These are phyloP conservation scores for Westerdykella ornata DNA, from an alignment of 2,329 filamentous ascomycete species.

Conservation along the genomic window DNA sequence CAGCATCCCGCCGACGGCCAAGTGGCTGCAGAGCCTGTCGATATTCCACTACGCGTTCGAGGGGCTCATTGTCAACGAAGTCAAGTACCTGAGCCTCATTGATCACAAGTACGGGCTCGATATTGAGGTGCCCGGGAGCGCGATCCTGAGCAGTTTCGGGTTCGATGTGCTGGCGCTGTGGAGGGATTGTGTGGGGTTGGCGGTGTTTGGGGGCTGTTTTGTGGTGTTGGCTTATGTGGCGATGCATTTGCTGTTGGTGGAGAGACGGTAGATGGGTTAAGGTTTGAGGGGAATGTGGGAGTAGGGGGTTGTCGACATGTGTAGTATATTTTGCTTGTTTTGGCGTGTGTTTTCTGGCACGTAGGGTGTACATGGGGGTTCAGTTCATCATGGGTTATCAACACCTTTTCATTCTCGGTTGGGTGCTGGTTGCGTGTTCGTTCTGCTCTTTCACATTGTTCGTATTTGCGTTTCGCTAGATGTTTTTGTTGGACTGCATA, in stretches of 20 bases:
- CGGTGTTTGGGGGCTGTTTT: conserved; percentile 73
- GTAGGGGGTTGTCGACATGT: too few species aligned
- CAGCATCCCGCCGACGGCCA: conserved; percentile 74
- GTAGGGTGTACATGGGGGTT: too few species aligned
- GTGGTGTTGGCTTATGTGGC: conserved; percentile 81
- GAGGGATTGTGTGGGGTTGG: conserved; percentile 75
- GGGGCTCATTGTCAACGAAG: conserved; percentile 94
- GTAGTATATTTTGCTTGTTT: too few species aligned
- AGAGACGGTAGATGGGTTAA: conserved; percentile 58
- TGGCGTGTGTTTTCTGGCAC: too few species aligned
- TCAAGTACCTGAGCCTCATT: conserved; percentile 77
- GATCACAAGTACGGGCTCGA: conserved; percentile 95
- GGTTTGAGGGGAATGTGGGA: too few species aligned
- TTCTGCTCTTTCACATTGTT: too few species aligned
- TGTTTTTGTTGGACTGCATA: too few species aligned
- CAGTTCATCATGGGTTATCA: too few species aligned
- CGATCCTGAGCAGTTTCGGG: conserved; percentile 89
- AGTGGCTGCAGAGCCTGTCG: conserved; percentile 88
- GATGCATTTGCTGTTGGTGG: conserved; percentile 89
- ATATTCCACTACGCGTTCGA: conserved; percentile 99
- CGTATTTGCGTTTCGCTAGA: too few species aligned
- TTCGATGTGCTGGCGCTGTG: conserved; percentile 85
- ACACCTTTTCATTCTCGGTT: too few species aligned
- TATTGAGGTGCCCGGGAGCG: conserved; percentile 90
- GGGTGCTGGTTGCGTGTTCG: too few species aligned